Conservation (phyloP, 306 rosid genomes). For the Inga laurina region DNA sequence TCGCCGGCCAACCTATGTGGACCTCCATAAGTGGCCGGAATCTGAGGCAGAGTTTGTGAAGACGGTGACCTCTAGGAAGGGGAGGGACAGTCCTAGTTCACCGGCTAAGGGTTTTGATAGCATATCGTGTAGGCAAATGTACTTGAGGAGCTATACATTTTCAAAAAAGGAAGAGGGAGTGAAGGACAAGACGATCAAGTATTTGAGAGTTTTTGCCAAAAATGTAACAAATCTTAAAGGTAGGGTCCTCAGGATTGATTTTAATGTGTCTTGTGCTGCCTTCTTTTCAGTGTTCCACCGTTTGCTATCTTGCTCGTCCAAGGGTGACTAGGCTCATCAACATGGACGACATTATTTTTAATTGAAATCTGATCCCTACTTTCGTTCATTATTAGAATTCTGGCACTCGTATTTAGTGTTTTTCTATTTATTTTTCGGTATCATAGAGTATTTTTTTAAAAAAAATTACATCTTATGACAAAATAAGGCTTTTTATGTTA, state of each 20-base stretch:
- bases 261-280: slow-evolving; percentile 30
- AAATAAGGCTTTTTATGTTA: neutral
- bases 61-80: slow-evolving; percentile 25
- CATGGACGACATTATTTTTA: slow-evolving; percentile 29
- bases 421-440: neutral
- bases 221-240: slow-evolving; percentile 1
- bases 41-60: slow-evolving; percentile 56
- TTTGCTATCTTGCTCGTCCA: slow-evolving; percentile 40
- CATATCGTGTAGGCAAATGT: slow-evolving; percentile 52
- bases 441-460: neutral
- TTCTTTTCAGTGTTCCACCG: slow-evolving; percentile 39
- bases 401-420: neutral
- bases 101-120: slow-evolving; percentile 29
- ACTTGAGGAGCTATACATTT: slow-evolving; percentile 61
- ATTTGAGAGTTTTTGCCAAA: slow-evolving; percentile 22
- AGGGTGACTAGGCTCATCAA: slow-evolving; percentile 34
- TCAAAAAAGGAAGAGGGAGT: slow-evolving; percentile 51
- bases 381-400: neutral
- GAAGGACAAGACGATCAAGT: slow-evolving; percentile 39
- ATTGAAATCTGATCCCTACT: neutral
- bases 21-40: slow-evolving; percentile 63
- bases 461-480: neutral
- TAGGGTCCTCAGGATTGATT: slow-evolving; percentile 10
- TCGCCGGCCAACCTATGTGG: slow-evolving; percentile 38
- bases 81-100: neutral